These are phyloP conservation scores for Trypanosoma congolense DNA, from an alignment of 208 protist genomes.

Conservation along the genomic window DNA sequence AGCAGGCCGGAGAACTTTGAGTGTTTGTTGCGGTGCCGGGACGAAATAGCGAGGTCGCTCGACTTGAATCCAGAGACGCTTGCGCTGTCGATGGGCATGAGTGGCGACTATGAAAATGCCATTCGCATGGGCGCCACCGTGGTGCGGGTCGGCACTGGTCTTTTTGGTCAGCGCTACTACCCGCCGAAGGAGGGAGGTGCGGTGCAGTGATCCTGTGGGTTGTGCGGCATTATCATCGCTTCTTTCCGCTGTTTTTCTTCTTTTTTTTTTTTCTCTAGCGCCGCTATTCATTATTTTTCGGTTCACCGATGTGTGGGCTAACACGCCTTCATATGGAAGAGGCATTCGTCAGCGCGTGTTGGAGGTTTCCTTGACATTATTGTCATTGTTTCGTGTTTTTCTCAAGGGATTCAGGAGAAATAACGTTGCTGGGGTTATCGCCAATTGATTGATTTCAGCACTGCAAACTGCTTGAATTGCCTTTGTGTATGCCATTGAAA, in stretches of 20 bases:
- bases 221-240: too few relatives aligned
- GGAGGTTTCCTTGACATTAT: too few relatives aligned
- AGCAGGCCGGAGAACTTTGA: slow-evolving; percentile 82
- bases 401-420: too few relatives aligned
- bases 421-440: too few relatives aligned
- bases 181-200: slow-evolving; percentile 31
- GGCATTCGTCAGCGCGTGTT: too few relatives aligned
- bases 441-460: too few relatives aligned
- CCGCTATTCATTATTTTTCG: too few relatives aligned
- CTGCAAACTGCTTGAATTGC: too few relatives aligned
- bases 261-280: neutral
- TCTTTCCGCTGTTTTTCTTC: slow-evolving; percentile 10
- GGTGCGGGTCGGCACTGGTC: slow-evolving; percentile 92
- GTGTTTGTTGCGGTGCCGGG: slow-evolving; percentile 63
- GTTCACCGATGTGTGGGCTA: too few relatives aligned
- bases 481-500: too few relatives aligned
- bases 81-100: slow-evolving; percentile 97
- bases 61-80: slow-evolving; percentile 37
- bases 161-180: slow-evolving; percentile 94
- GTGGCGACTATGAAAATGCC: slow-evolving; percentile 91
- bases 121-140: slow-evolving; percentile 91
- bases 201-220: neutral
- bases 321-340: too few relatives aligned
- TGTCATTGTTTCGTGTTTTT: too few relatives aligned
- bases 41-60: slow-evolving; percentile 56